These are phyloP conservation scores for Dionaea muscipula DNA, from an alignment of 179 eudicot species.

Conservation along the genomic window DNA sequence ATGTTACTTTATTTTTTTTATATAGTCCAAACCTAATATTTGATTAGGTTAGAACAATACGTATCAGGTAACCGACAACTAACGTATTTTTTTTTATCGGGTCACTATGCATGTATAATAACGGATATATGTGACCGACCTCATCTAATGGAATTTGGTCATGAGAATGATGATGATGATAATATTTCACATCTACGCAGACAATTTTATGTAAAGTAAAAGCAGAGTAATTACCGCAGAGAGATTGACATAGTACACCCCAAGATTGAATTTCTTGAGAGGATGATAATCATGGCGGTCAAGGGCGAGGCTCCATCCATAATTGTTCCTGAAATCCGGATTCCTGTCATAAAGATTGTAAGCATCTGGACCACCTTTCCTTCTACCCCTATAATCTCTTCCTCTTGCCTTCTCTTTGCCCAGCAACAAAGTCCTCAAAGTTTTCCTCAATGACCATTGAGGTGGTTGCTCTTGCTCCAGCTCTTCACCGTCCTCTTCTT, in stretches of 20 bases:
- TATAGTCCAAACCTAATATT: too few species aligned
- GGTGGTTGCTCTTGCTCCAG: slow-evolving; percentile 13
- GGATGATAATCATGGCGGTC: slow-evolving; percentile 45
- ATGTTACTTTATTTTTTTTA: too few species aligned
- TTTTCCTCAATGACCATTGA: slow-evolving; percentile 36
- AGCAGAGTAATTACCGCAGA: slow-evolving; percentile 44
- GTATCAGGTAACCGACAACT: too few species aligned
- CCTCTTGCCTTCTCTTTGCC: slow-evolving; percentile 8
- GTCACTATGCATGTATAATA: too few species aligned
- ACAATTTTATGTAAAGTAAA: too few species aligned
- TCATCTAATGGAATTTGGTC: too few species aligned
- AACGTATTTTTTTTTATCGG: too few species aligned
- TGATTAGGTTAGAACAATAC: too few species aligned
- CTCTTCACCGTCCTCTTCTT: slow-evolving; percentile 10
- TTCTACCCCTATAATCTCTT: slow-evolving; percentile 7
- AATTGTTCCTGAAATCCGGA: slow-evolving; percentile 52
- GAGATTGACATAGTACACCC: slow-evolving; percentile 69
- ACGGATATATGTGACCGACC: too few species aligned
- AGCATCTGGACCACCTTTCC: slow-evolving; percentile 27
- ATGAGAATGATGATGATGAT: too few species aligned
- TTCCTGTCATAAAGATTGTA: slow-evolving; percentile 46
- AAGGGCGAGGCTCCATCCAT: slow-evolving; percentile 68
- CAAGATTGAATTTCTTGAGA: slow-evolving; percentile 37
- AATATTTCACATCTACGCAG: too few species aligned
- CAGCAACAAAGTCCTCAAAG: slow-evolving; percentile 27